These are phyloP conservation scores for Chaetothyriales sp. DNA, from an alignment of 2,329 filamentous ascomycete species.

Conservation along the genomic window DNA sequence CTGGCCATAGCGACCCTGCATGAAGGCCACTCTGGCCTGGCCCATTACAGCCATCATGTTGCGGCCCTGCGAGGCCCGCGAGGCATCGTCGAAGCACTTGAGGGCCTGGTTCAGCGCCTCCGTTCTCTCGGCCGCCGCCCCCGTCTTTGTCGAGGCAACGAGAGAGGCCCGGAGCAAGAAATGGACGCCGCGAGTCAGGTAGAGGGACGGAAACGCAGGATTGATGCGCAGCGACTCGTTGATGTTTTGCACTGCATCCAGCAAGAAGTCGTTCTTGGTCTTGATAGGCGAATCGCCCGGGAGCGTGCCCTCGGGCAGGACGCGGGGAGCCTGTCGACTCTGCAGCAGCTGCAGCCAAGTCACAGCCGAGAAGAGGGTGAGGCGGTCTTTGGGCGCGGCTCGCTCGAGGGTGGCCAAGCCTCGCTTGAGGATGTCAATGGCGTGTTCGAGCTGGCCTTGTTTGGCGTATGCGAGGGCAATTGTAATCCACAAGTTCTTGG, in stretches of 20 bases:
- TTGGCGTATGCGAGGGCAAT: constrained; percentile 94
- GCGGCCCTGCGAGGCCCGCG: constrained; percentile 66
- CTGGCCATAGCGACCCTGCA: constrained; percentile 72
- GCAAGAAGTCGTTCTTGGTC: constrained; percentile 87
- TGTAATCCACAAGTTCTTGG: constrained; percentile 94
- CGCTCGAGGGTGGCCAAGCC: constrained; percentile 59
- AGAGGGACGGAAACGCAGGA: constrained; percentile 79
- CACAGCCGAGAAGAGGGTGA: constrained; percentile 57
- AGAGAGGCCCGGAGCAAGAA: constrained; percentile 77
- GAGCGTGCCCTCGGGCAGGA: constrained; percentile 49
- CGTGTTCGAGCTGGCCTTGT: constrained; percentile 81
- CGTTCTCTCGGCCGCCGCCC: constrained; percentile 51
- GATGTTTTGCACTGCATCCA: constrained; percentile 75
- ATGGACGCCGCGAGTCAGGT: constrained; percentile 79
- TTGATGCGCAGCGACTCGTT: constrained; percentile 95
- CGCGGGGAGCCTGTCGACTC: constrained; percentile 63
- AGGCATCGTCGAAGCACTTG: constrained; percentile 90
- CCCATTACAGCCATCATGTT: constrained; percentile 91
- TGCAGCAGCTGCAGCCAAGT: constrained; percentile 90
- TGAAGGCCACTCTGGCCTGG: constrained; percentile 74
- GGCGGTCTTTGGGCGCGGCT: constrained; percentile 60
- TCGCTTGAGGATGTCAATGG: constrained; percentile 56
- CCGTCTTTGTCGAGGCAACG: constrained; percentile 57
- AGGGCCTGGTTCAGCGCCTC: constrained; percentile 73
- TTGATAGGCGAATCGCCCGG: constrained; percentile 51